Evolutionary conservation across 495 filamentous ascomycete genomes (phyloP), one percentile per base, ranked within the genome.

Genomic region (Pseudomonodictys pantanalensis): DNA sequence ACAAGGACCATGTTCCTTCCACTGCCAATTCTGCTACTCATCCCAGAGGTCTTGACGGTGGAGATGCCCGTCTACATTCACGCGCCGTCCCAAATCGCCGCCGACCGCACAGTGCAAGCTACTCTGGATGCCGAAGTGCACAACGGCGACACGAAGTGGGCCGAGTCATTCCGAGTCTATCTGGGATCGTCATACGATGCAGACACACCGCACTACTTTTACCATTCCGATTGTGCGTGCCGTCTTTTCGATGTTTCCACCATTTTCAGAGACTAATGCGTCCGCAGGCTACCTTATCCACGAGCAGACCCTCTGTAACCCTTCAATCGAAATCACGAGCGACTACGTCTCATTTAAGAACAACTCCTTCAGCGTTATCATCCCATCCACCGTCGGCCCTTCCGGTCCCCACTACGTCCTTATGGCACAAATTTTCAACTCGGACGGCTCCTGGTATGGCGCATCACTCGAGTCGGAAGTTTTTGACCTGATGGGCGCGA

Each of bases 321-420:
- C 28, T 11, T 51, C 56, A 0, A 52, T 59, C 17, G 24, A 12
- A 12, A 41, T 52, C 10, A 23, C 22, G n/a, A 17, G 12, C 25
- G 22, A 26, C 23, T 52, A 50, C n/a, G 47, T 59, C 1, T 15
- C 12, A 6, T 44, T 42, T 15, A 15, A 38, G 35, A 59, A 59
- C 25, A 59, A 45, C 8, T 41, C 30, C 24, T 59, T 51, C 46
- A 42, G 24, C 2, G 56, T 59, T 15, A 51, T 20, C 18, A 59
- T 59, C 20, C 56, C 56, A 15, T 18, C 56, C 15, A 59, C 15
- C 23, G 29, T 59, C 12, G 56, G 56, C 15, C 56, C 56, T 22
- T 59, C 56, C 18, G 56, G 56, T 10, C 26, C n/a, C 12, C 30
- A 59, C 22, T 59, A 59, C 45, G 47, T 52, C 15, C 33, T 59